phyloP scores from a whole-genome alignment of 345 rosid genomes.

The Orychophragmus violaceus region DNA sequence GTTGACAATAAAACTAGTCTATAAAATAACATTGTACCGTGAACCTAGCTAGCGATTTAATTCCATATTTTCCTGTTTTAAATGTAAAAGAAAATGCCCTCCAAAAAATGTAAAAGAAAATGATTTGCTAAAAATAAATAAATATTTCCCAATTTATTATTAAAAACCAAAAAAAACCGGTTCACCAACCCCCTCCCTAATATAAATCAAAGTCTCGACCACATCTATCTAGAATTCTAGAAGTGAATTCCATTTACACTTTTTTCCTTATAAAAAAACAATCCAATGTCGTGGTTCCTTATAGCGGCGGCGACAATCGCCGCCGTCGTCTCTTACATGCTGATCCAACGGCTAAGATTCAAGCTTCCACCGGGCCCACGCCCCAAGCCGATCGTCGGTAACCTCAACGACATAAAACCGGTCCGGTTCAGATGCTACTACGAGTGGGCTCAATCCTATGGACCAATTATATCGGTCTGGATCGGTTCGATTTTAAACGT shows the following conservation, averaged over 20 bases:
- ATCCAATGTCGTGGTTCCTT: slow-evolving; percentile 24
- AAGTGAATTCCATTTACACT: slow-evolving; percentile 6
- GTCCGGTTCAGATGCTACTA: slow-evolving; percentile 74
- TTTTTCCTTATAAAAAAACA: neutral
- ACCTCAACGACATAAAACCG: slow-evolving; percentile 82
- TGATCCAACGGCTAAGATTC: slow-evolving; percentile 43
- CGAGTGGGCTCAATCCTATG: slow-evolving; percentile 75
- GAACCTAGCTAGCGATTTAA: slow-evolving; percentile 1
- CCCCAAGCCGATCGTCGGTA: slow-evolving; percentile 79
- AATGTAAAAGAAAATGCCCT: too few species aligned
- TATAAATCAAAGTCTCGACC: slow-evolving; percentile 31
- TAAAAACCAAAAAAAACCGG: slow-evolving; percentile 4
- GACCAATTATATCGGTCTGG: slow-evolving; percentile 94
- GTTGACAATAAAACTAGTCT: neutral
- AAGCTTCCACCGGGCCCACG: slow-evolving; percentile 88
- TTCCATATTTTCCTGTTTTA: neutral
- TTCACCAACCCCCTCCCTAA: slow-evolving; percentile 41
- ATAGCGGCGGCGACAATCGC: slow-evolving; percentile 21
- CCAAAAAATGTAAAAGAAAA: neutral
- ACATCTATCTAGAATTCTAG: slow-evolving; percentile 16
- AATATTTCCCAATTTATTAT: neutral
- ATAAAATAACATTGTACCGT: neutral
- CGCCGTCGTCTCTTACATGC: slow-evolving; percentile 30
- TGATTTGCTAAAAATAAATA: neutral
- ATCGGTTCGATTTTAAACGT: slow-evolving; percentile 80